Conservation (phyloP, 306 rosid species). For the Cicer pinnatifidum region DNA sequence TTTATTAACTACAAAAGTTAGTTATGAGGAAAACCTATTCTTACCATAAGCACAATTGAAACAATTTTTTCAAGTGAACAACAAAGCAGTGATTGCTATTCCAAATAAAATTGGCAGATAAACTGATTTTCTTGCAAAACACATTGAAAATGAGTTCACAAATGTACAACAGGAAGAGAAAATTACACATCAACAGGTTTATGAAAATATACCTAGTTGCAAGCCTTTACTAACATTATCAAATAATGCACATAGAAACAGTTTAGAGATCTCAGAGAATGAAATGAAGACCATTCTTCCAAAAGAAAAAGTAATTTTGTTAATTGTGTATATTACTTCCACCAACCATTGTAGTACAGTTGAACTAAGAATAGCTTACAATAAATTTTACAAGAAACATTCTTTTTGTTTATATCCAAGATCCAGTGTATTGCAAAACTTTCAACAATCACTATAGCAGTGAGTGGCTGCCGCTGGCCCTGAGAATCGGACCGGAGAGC, state of each 20-base stretch:
- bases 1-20: slow-evolving; percentile 18
- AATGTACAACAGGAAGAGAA: slow-evolving; percentile 1
- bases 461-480: background rate
- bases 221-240: slow-evolving; percentile 10
- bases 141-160: slow-evolving; percentile 6
- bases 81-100: background rate
- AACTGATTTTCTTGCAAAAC: slow-evolving; percentile 13
- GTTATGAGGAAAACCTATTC: background rate
- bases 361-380: background rate
- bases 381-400: background rate
- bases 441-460: background rate
- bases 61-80: slow-evolving; percentile 23
- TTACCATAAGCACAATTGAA: slow-evolving; percentile 31
- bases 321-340: background rate
- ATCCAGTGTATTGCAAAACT: background rate
- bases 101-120: slow-evolving; percentile 24
- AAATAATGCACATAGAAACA: background rate
- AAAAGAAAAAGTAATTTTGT: background rate
- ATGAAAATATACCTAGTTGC: background rate
- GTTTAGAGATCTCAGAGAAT: slow-evolving; percentile 25
- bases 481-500: too few relatives aligned
- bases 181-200: slow-evolving; percentile 7
- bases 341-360: background rate
- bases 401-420: background rate
- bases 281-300: background rate